Conservation (phyloP, 1,139 yeast species). For the Taiozyma sp. region DNA sequence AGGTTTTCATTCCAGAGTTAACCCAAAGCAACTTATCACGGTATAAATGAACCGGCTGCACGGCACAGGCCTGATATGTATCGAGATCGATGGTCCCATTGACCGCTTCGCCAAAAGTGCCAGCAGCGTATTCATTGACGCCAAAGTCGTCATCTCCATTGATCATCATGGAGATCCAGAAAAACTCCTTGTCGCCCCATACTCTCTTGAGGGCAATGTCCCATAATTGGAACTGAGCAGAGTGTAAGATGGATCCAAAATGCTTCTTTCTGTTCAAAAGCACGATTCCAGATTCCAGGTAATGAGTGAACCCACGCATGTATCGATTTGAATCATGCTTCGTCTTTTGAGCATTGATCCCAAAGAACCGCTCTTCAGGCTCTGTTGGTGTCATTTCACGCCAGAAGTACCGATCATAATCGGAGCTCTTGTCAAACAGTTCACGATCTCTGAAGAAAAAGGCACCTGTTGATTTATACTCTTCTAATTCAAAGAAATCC, state of each 20-base stretch:
- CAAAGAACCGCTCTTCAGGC: slow-evolving; percentile 31
- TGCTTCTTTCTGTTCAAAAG: slow-evolving; percentile 37
- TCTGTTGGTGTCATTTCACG: slow-evolving; percentile 36
- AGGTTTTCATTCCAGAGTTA: slow-evolving; percentile 58
- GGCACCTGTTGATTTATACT: slow-evolving; percentile 36
- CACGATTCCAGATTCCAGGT: slow-evolving; percentile 49
- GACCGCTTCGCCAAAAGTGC: slow-evolving; percentile 36
- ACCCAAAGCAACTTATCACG: slow-evolving; percentile 52
- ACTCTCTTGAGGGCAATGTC: slow-evolving; percentile 36
- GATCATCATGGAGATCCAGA: slow-evolving; percentile 53
- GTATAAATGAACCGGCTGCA: slow-evolving; percentile 61
- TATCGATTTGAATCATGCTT: slow-evolving; percentile 28
- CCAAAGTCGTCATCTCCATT: slow-evolving; percentile 45
- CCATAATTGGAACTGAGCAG: slow-evolving; percentile 39
- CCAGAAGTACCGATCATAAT: slow-evolving; percentile 34
- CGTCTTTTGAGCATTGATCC: slow-evolving; percentile 29
- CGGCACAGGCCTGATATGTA: slow-evolving; percentile 39
- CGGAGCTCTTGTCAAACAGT: slow-evolving; percentile 23
- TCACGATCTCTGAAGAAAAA: not conserved
- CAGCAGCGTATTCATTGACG: slow-evolving; percentile 42
- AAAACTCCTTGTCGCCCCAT: slow-evolving; percentile 61
- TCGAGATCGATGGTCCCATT: not conserved
- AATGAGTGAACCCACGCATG: slow-evolving; percentile 31
- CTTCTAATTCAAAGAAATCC: slow-evolving; percentile 34
- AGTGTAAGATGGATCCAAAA: slow-evolving; percentile 37